These are phyloP conservation scores for Coniochaeta ligniaria DNA, from an alignment of 2,329 filamentous ascomycete species.

Conservation along the genomic window DNA sequence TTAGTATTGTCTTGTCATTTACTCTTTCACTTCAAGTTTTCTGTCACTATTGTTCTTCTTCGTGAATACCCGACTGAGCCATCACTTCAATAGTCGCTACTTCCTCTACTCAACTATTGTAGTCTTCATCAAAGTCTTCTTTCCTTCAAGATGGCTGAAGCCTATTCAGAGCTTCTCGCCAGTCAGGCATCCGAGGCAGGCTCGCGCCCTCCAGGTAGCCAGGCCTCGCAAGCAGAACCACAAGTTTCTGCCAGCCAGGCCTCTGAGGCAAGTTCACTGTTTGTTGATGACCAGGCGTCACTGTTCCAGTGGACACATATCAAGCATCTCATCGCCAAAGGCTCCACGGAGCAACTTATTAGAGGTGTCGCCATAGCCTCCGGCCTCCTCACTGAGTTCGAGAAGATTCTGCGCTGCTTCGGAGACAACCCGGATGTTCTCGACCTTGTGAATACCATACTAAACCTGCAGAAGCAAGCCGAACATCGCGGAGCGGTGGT, in stretches of 20 bases:
- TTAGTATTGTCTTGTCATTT: too few relatives aligned
- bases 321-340: constrained; percentile 12
- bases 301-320: constrained; percentile 1
- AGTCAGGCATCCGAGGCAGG: too few relatives aligned
- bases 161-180: too few relatives aligned
- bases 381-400: constrained; percentile 11
- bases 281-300: neutral
- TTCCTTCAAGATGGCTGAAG: too few relatives aligned
- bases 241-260: neutral
- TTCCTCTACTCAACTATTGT: too few relatives aligned
- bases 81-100: too few relatives aligned
- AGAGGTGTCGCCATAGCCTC: constrained; percentile 11
- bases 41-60: too few relatives aligned
- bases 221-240: too few relatives aligned
- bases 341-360: constrained; percentile 13
- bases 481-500: constrained; percentile 33
- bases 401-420: constrained; percentile 8
- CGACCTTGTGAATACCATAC: neutral
- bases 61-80: too few relatives aligned
- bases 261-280: neutral
- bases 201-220: too few relatives aligned
- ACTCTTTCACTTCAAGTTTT: too few relatives aligned
- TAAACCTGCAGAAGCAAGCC: constrained; percentile 28
- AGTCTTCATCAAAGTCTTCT: too few relatives aligned
- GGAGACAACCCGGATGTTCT: constrained; percentile 3